phyloP scores from a whole-genome alignment of 805 yeast genomes.

The Candida ovalis region DNA sequence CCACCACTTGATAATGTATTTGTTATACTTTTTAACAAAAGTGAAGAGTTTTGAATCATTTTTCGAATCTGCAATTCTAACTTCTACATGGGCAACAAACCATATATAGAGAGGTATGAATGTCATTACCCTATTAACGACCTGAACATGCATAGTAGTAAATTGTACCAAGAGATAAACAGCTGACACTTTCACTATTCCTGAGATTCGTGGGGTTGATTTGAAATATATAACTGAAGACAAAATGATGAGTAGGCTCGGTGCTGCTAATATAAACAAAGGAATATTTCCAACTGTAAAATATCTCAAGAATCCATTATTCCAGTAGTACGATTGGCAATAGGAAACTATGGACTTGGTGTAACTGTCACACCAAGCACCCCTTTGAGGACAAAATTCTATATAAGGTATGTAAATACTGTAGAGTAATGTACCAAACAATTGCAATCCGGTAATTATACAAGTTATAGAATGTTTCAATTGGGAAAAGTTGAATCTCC shows the following conservation, averaged over 20 bases:
- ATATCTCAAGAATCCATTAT: constrained; percentile 72
- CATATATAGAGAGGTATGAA: constrained; percentile 75
- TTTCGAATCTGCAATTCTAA: constrained; percentile 4
- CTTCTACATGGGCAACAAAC: constrained; percentile 46
- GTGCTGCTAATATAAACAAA: constrained; percentile 72
- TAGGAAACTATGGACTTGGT: constrained; percentile 62
- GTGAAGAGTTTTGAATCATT: constrained; percentile 4
- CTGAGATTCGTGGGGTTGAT: constrained; percentile 25
- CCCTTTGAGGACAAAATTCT: constrained; percentile 63
- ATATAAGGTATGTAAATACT: constrained; percentile 52
- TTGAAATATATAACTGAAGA: constrained; percentile 38
- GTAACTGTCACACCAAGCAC: constrained; percentile 68
- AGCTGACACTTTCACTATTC: constrained; percentile 40
- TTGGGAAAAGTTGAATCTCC: constrained; percentile 16
- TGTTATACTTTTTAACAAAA: constrained; percentile 3
- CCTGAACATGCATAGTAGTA: constrained; percentile 78
- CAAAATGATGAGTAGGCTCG: constrained; percentile 50
- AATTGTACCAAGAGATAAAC: constrained; percentile 48
- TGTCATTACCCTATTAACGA: constrained; percentile 72
- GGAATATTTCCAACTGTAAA: constrained; percentile 84
- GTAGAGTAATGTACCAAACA: constrained; percentile 43
- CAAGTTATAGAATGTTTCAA: constrained; percentile 19
- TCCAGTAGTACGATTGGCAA: constrained; percentile 84
- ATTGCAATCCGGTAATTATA: constrained; percentile 54
- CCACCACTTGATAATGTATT: constrained; percentile 36